phyloP scores from a whole-genome alignment of 768 basidiomycete genomes.

The Leccinellum luteum region DNA sequence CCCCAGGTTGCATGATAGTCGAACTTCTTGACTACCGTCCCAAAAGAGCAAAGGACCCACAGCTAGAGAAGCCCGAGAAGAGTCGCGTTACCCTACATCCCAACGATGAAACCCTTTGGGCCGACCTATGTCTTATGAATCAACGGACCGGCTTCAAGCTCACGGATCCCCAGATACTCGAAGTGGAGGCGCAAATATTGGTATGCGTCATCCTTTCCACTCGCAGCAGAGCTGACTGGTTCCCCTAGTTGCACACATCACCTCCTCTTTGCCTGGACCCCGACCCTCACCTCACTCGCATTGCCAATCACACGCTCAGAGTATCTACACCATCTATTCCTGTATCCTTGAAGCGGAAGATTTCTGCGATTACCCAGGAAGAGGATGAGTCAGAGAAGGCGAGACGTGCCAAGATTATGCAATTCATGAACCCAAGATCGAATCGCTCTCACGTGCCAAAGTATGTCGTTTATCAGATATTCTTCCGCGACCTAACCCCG shows the following conservation, averaged over 20 bases:
- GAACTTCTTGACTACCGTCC: slow-evolving; percentile 78
- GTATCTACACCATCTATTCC: slow-evolving; percentile 74
- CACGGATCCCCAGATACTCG: slow-evolving; percentile 70
- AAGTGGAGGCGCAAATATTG: slow-evolving; percentile 70
- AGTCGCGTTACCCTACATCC: slow-evolving; percentile 78
- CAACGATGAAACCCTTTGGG: slow-evolving; percentile 73
- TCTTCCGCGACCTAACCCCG: background rate
- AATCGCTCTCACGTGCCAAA: slow-evolving; percentile 46
- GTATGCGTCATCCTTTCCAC: slow-evolving; percentile 38
- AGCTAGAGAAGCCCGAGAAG: slow-evolving; percentile 54
- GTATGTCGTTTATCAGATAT: slow-evolving; percentile 33
- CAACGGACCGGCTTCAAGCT: slow-evolving; percentile 55
- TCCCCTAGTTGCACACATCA: slow-evolving; percentile 62
- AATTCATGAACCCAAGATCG: slow-evolving; percentile 70
- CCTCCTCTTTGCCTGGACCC: slow-evolving; percentile 80
- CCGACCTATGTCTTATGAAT: slow-evolving; percentile 72
- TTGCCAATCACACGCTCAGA: slow-evolving; percentile 71
- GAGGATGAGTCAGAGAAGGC: slow-evolving; percentile 76
- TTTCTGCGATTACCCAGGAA: slow-evolving; percentile 63
- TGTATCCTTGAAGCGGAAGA: slow-evolving; percentile 74
- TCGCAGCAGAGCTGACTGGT: slow-evolving; percentile 8
- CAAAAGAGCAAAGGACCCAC: slow-evolving; percentile 52
- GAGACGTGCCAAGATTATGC: slow-evolving; percentile 69
- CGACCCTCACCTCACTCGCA: slow-evolving; percentile 69
- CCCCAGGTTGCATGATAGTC: slow-evolving; percentile 77